Evolutionary conservation across 768 basidiomycete species (phyloP), one percentile per base, ranked within the genome.

Genomic region (Vishniacozyma victoriae): DNA sequence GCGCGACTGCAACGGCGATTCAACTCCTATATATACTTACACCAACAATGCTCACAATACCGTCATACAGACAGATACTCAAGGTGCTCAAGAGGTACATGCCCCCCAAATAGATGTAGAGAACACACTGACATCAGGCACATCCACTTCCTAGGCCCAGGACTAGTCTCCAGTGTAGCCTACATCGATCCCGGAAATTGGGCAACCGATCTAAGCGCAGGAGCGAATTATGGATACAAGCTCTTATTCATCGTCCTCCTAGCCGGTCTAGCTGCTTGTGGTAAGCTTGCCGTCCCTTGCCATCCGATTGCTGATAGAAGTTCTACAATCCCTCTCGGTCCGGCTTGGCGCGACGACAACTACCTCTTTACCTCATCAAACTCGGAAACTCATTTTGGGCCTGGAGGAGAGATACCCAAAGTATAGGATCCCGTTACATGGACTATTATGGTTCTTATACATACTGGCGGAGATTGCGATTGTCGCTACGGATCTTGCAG

Each of bases 131-230:
- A 33, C 29, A 31, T 36, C 25, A 60, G 70, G 26, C 70, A 71
- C 41, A 27, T 64, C 19, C 56, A 62, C 23, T 72, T 72, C 66
- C 79, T 80, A 2, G 89, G 89, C 4, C 82, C 87, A 37, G 89
- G 89, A n/a, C 75, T 89, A 39, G 80, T 92, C 20, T 88, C 87
- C 55, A 79, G 85, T 7, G 87, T 91, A 7, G 89, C 88, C 0
- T 92, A 91, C 71, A 70, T 72, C 39, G 70, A 72, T 63, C 70
- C 70, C 20, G 69, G 88, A 23, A 92, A 91, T 63, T 90, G 88
- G 89, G 81, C 84, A 15, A 88, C 90, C 14, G 89, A 91, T 73
- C 75, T 92, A 6, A 84, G 87, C 71, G 89, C 89, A 1, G 89
- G 89, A 9, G 85, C 85, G 16, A 70, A 82, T 47, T 92, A 79